phyloP scores from a whole-genome alignment of 306 rosid species.

The Cucurbita ficifolia region DNA sequence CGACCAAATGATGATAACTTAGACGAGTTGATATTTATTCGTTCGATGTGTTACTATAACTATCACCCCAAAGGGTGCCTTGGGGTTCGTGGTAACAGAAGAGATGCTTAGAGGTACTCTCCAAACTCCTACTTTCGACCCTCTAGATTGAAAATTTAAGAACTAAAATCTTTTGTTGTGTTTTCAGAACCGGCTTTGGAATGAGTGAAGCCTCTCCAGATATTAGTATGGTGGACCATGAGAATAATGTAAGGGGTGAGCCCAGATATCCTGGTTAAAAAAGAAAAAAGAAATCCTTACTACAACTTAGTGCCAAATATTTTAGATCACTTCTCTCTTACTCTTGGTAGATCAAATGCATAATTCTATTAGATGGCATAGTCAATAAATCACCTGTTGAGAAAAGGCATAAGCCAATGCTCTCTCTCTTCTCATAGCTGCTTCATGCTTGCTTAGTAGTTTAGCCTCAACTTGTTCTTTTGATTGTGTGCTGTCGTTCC shows the following conservation, averaged over 20 bases:
- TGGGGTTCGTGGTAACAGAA: background rate
- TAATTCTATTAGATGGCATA: background rate
- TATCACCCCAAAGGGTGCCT: background rate
- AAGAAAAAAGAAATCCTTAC: background rate
- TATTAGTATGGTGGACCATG: background rate
- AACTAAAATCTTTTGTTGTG: background rate
- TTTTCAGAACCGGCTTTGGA: background rate
- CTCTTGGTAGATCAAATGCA: background rate
- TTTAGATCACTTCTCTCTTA: background rate
- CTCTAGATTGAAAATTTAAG: background rate
- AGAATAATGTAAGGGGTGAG: background rate
- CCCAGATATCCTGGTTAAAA: background rate
- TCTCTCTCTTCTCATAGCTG: slow-evolving; percentile 82
- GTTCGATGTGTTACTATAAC: background rate
- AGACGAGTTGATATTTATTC: background rate
- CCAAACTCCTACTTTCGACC: background rate
- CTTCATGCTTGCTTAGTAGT: slow-evolving; percentile 70
- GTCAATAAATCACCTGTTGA: slow-evolving; percentile 61
- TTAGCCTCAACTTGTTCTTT: slow-evolving; percentile 87
- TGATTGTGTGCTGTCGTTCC: slow-evolving; percentile 91
- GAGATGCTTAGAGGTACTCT: background rate
- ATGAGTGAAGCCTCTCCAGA: background rate
- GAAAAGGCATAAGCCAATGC: slow-evolving; percentile 89
- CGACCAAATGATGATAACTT: background rate
- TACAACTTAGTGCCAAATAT: background rate